Evolutionary conservation across 2,329 filamentous ascomycete genomes (phyloP).

Genomic region (Neonectria ditissima): DNA sequence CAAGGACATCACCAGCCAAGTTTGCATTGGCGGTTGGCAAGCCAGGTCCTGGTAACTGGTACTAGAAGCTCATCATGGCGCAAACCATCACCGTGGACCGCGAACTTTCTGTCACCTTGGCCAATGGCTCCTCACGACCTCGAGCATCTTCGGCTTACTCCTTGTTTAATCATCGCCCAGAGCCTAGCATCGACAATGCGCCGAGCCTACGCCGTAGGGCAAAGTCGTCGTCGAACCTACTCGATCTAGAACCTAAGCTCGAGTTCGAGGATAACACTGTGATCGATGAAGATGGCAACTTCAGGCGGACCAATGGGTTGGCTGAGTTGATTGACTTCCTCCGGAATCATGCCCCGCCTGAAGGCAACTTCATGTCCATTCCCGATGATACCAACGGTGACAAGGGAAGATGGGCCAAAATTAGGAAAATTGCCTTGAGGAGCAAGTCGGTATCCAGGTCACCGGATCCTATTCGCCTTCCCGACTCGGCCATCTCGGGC

Average conservation of each 20-base stretch:
- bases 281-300: slow-evolving; percentile 32
- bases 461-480: slow-evolving; percentile 55
- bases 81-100: slow-evolving; percentile 35
- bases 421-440: slow-evolving; percentile 55
- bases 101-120: slow-evolving; percentile 38
- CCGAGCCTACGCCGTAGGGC: slow-evolving; percentile 36
- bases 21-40: slow-evolving; percentile 29
- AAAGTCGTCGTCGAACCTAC: slow-evolving; percentile 41
- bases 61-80: slow-evolving; percentile 42
- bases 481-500: slow-evolving; percentile 67
- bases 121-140: slow-evolving; percentile 36
- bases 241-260: slow-evolving; percentile 29
- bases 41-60: slow-evolving; percentile 17
- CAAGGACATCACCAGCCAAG: slow-evolving; percentile 39
- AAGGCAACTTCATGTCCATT: slow-evolving; percentile 63
- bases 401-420: slow-evolving; percentile 55
- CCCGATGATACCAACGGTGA: slow-evolving; percentile 48
- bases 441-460: slow-evolving; percentile 50
- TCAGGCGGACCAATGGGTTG: slow-evolving; percentile 44
- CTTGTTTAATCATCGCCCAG: slow-evolving; percentile 15
- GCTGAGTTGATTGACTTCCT: slow-evolving; percentile 62
- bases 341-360: slow-evolving; percentile 60
- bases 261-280: slow-evolving; percentile 39
- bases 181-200: slow-evolving; percentile 18
- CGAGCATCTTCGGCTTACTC: slow-evolving; percentile 29